Base-by-base conservation (phyloP, 2,329 filamentous ascomycete species). In the Neoarthrinium moseri region DNA sequence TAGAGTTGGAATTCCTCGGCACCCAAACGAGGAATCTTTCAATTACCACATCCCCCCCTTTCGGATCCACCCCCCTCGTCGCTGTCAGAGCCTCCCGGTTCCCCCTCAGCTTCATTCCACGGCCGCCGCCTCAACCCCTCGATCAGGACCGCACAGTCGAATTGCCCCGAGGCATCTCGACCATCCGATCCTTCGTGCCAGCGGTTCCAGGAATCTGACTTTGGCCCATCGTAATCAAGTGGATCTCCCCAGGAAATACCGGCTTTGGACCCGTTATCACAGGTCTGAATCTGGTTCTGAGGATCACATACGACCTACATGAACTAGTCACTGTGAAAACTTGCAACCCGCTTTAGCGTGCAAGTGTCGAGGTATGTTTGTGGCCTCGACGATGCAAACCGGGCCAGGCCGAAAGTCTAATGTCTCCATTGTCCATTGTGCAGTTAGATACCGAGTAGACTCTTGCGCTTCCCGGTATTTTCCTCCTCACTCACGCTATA, bases 361-460 rank as follows among this genome's bases (percentile, higher is more conserved):
- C 57, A 54, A 50, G 60, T 62, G 61, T 60, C 57, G 59, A 65
- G 62, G 62, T 65, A 61, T 51, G 61, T 63, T 33, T 32, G 24
- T 36, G 24, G 30, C n/a, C 41, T 17, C 12, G 18, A 22, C n/a
- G 23, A 43, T 36, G 32, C 21, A 26, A 8, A 29, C 21, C 23
- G 24, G 18, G 38, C 24, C 12, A 15, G 29, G 20, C 12, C 26
- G 22, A 12, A 22, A 24, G 21, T 20, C 33, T 37, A 35, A 44
- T 26, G 20, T 20, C 12, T 17, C 13, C 24, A 36, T 10, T 26
- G 13, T 34, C 27, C 12, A 15, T n/a, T 60, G 61, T 58, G 60
- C 63, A 74, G 69, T 64, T 69, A 66, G 64, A 69, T 71, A 65
- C 68, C 70, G 65, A 58, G 54, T 60, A 63, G 56, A 60, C 62